A percentile compares a stretch with the other conserved stretches of the same genome.
These are phyloP conservation scores for Massospora cicadina DNA, from an alignment of 371 early-diverging fungal genomes.

Conservation along the genomic window DNA sequence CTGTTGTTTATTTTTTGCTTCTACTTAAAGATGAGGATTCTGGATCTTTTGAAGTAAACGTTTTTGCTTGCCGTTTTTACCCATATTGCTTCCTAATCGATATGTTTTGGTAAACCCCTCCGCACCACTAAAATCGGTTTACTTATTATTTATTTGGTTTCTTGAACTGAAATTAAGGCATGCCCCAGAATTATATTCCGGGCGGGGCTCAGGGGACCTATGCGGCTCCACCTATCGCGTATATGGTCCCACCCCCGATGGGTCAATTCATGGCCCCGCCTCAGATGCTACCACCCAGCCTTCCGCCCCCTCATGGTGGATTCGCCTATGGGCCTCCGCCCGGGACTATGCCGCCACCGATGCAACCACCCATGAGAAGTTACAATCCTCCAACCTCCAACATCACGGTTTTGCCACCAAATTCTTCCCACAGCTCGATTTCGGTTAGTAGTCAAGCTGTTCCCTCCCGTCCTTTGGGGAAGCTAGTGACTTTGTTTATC, in stretches of 20 bases:
- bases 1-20: too few species aligned
- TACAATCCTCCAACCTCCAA: neutral
- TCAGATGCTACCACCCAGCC: neutral
- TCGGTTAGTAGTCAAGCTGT: neutral
- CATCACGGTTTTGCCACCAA: neutral
- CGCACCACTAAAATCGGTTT: too few species aligned
- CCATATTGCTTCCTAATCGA: too few species aligned
- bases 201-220: neutral
- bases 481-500: constrained; percentile 52
- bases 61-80: too few species aligned
- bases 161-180: neutral
- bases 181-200: neutral
- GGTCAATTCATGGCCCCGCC: neutral
- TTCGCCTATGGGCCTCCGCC: neutral
- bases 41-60: too few species aligned
- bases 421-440: neutral
- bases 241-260: neutral
- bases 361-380: neutral
- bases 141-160: neutral
- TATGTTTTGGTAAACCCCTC: too few species aligned
- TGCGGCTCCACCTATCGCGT: neutral
- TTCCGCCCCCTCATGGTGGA: neutral
- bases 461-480: constrained; percentile 21
- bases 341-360: neutral
- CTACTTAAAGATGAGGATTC: too few species aligned